Conservation (phyloP, 2,329 filamentous ascomycete genomes). For the Penicillium verrucosum region DNA sequence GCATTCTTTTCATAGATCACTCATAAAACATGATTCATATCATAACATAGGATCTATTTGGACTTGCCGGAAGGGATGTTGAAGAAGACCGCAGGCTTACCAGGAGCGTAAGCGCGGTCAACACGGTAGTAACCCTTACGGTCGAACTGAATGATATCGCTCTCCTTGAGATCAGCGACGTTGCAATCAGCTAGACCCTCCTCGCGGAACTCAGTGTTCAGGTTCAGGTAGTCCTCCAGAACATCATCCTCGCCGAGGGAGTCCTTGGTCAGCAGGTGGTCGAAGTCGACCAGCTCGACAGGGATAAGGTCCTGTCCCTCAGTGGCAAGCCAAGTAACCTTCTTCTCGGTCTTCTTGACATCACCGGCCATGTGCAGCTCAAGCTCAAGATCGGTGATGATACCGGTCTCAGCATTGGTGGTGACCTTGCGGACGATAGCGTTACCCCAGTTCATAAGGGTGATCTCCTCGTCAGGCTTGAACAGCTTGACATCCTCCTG, state of each 20-base stretch:
- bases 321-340: constrained; percentile 86
- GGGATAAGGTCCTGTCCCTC: constrained; percentile 73
- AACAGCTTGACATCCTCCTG: constrained; percentile 82
- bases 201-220: constrained; percentile 69
- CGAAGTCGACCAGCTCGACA: constrained; percentile 88
- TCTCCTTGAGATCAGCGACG: constrained; percentile 71
- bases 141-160: constrained; percentile 94
- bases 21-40: constrained; percentile 7
- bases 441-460: constrained; percentile 91
- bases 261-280: constrained; percentile 93
- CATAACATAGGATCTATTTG: constrained; percentile 27
- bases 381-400: constrained; percentile 68
- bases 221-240: constrained; percentile 78
- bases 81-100: constrained; percentile 62
- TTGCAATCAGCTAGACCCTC: constrained; percentile 78
- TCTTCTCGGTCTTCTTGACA: constrained; percentile 93
- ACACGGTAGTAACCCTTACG: constrained; percentile 88
- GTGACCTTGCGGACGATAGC: constrained; percentile 51
- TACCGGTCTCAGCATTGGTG: constrained; percentile 46
- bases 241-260: constrained; percentile 85
- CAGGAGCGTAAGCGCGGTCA: constrained; percentile 61
- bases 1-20: background rate
- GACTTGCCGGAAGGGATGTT: constrained; percentile 66
- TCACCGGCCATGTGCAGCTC: constrained; percentile 91
- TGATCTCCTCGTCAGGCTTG: constrained; percentile 83